Base-by-base conservation (phyloP, 2,329 filamentous ascomycete species). In the Colletotrichum sp. region DNA sequence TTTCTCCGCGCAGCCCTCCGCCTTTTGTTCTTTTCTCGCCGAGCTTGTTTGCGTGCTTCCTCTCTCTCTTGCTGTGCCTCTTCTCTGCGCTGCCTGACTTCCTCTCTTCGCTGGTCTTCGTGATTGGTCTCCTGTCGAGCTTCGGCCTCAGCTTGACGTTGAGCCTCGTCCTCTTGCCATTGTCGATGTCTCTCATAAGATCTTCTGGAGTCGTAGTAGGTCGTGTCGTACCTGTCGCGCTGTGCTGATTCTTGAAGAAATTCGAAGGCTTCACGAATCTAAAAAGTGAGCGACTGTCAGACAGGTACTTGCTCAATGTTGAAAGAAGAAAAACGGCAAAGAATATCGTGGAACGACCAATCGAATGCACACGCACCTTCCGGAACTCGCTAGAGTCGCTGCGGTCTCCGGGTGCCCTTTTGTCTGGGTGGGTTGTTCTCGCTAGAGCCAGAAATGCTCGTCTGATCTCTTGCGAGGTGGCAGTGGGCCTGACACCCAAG, bases 11-110 rank as follows among this genome's bases (percentile, higher is more conserved):
- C 43, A 48, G 43, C 10, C n/a, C n/a, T 21, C 43, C 6, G 43
- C 10, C n/a, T 48, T 13, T 48, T 10, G 43, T 0, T 13, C 10
- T 0, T 21, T 6, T 48, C 43, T 12, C 43, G n/a, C 10, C 7
- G 8, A 0, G n/a, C 43, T 48, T 48, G 43, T 1, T 13, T 48
- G n/a, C 43, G 43, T 4, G 43, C 43, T 48, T 48, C 43, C 1
- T 21, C 43, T 48, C 43, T 13, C 4, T 43, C 0, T 1, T n/a
- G 39, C 0, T 1, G 9, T 2, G 0, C 0, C 4, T 43, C 18
- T n/a, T n/a, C 39, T 43, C 18, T 43, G 18, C 39, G 39, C 39
- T 43, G 39, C 18, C 1, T 43, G 0, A 3, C 9, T n/a, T 48
- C 43, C 43, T 48, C 43, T 48, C n/a, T 7, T 48, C 43, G 43